Base-by-base conservation (phyloP, 116 monocot genomes). In the Phalaenopsis hybrid region DNA sequence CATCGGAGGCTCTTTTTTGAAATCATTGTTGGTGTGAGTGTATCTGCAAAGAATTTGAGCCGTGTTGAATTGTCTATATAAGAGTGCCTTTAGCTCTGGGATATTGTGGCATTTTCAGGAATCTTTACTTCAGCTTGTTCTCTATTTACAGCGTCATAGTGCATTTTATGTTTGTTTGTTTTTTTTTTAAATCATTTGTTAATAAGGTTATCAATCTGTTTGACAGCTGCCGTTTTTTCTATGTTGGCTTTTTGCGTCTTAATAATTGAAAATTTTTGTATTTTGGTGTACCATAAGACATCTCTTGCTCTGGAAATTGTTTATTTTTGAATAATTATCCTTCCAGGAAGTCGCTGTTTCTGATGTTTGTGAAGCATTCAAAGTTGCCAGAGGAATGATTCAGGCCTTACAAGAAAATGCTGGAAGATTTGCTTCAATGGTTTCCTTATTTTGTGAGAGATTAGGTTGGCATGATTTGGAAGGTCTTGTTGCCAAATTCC, bases 331-430 rank as follows among this genome's bases (percentile, higher is more conserved):
- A 2, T 2, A 51, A 4, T 51, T 25, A 28, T 52, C 9, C 28
- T 84, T 34, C 1, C 84, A 99, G 99, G 99, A 99, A 83, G 84
- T 92, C 77, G 92, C 93, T 17, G 88, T 99, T 78, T 33, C 81
- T 85, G 95, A 95, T 90, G 99, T 99, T 79, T 99, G 99, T 84
- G 92, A 93, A 79, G 86, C 91, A 81, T 99, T 93, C 41, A 99
- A 91, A 85, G 99, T 99, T 81, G 89, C 99, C 72, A 90, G 99
- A 88, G 99, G 99, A 44, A 92, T 90, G 93, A 91, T 99, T 75
- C 99, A 99, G 82, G 86, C 90, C 20, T 88, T 99, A 79, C 99
- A 99, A 85, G 99, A 99, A 91, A 95, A 92, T 92, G 95, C 99
- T 81, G 99, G 99, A 21, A 92, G 99, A 57, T 99, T 99, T 92